Evolutionary conservation across 495 filamentous ascomycete species (phyloP), one percentile per base, ranked within the genome.

Genomic region (Aspergillus olivimuriae): DNA sequence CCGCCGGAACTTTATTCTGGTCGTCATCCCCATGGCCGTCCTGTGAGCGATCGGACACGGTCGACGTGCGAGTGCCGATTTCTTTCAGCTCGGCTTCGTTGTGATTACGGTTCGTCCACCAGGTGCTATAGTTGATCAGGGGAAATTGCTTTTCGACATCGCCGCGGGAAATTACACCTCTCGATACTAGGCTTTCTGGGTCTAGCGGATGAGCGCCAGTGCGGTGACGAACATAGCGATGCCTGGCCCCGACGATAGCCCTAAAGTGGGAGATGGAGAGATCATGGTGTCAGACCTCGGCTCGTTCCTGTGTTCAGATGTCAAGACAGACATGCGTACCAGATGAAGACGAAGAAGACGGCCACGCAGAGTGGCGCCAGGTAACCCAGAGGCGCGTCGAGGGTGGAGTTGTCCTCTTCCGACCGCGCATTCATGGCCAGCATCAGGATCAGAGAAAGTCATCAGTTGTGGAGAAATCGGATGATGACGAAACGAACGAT

Each of bases 141-240:
- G 89, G 89, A 55, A 95, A 95, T 45, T 88, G 83, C 47, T 89
- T 84, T 52, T 95, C 91, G 31, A 95, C 87, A 58, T 94, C 89
- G 17, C 16, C 9, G 6, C 21, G 24, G 24, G 24, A 28, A 28
- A 28, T 28, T 11, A 28, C 24, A 28, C 24, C 24, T 11, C 24
- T 28, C 24, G 11, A 6, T 28, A 28, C 24, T 28, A 28, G 43
- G 15, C 39, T 40, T 31, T 53, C 53, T 1, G 44, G 41, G 30
- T 57, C 50, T 20, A 44, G 33, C 4, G 31, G 7, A 3, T 10
- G 19, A 4, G 14, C 16, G n/a, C 18, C 34, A 21, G n/a, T 16
- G 3, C 28, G 23, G 10, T 18, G 22, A 3, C 38, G 31, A 18
- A 34, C 34, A 20, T 39, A 43, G 14, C 46, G 43, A 6, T 46